Evolutionary conservation across 2,329 filamentous ascomycete species (phyloP).

Genomic region (Alternaria novae-zelandiae): DNA sequence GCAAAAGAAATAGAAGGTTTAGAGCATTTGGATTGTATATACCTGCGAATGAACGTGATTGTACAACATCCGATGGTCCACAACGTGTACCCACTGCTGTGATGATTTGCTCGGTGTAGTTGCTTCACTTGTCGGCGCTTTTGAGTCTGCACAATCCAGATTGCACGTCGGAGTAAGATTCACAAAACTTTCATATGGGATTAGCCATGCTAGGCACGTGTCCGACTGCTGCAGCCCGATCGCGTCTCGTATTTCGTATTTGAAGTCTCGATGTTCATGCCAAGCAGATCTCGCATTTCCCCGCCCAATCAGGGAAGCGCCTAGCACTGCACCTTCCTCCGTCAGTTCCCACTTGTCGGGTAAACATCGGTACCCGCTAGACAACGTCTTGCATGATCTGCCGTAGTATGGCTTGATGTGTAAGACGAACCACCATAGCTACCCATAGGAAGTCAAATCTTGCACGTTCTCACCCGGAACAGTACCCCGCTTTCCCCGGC

Average conservation of each 20-base stretch:
- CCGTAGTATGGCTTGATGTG: slow-evolving; percentile 5
- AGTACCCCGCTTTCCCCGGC: slow-evolving; percentile 31
- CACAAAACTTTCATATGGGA: not conserved
- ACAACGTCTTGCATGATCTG: not conserved
- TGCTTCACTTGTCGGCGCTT: not conserved
- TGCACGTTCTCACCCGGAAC: slow-evolving; percentile 28
- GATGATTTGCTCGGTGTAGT: not conserved
- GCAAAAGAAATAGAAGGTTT: slow-evolving; percentile 77
- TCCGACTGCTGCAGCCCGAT: not conserved
- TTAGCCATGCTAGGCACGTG: not conserved
- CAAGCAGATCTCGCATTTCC: slow-evolving; percentile 21
- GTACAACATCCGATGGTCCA: slow-evolving; percentile 13
- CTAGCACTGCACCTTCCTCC: not conserved
- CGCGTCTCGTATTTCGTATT: not conserved
- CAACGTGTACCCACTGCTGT: not conserved
- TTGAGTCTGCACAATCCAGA: not conserved
- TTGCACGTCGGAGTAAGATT: not conserved
- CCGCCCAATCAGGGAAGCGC: slow-evolving; percentile 15
- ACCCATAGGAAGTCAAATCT: slow-evolving; percentile 1
- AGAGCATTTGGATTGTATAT: slow-evolving; percentile 49
- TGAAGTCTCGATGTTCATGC: not conserved
- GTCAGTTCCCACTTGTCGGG: not conserved
- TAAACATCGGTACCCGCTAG: not conserved
- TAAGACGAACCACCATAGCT: not conserved
- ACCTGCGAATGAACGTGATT: slow-evolving; percentile 39